Base-by-base conservation (phyloP, 139 green algal genomes). In the Chlamydomonas eustigma region DNA sequence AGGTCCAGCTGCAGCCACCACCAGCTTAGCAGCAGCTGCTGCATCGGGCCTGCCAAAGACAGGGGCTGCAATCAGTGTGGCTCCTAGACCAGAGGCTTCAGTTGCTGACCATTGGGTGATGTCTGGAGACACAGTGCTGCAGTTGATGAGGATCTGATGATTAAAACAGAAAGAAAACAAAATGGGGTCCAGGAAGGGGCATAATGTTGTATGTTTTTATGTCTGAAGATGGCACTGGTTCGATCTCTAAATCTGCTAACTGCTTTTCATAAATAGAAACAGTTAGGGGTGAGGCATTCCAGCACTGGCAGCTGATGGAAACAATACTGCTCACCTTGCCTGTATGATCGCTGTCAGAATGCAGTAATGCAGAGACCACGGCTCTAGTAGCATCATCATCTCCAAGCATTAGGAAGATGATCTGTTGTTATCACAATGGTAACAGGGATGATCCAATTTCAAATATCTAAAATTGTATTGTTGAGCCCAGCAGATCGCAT, bases 1-100 rank as follows among this genome's bases (percentile, higher is more conserved):
- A n/a, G 39, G 24, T 6, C 78, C 78, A 4, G 64, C 78, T 35
- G 51, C 44, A 4, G 71, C 72, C 30, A 83, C 65, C 2, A 83
- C 32, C 4, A 83, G 72, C 64, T 70, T 25, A 4, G 34, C 64
- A 28, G 71, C 78, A 39, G 71, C 78, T 50, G 78, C 78, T 12
- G 78, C 78, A 64, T 78, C 78, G 37, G 78, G 78, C 78, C 72
- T 83, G 63, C 78, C 78, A 70, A 71, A 83, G 1, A 83, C 78
- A 30, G 72, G 71, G 4, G 39, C 52, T 8, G 71, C 73, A 0
- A 83, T 4, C 50, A 78, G 76, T 0, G n/a, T 31, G 12, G 39
- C 51, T 3, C 72, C 78, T 1, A 6, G 30, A 2, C 3, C 39
- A 2, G 37, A 30, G 24, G 72, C 33, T 35, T 37, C n/a, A 1